Evolutionary conservation across 2,329 filamentous ascomycete genomes (phyloP), one percentile per base, ranked within the genome.

Genomic region (Aspergillus terreus): DNA sequence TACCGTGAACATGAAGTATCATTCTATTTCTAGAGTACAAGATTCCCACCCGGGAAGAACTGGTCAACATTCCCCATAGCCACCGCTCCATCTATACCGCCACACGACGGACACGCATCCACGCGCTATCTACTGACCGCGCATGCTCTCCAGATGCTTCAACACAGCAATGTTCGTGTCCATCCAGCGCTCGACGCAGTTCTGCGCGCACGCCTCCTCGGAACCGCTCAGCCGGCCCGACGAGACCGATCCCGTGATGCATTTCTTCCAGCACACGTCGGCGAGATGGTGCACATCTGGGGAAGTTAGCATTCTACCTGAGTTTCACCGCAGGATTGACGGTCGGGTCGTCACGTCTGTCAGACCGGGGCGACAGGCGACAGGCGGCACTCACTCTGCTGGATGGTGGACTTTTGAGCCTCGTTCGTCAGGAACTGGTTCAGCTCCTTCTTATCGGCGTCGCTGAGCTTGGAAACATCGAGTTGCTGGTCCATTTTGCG

Each of bases 191-290:
- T 96, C 89, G 51, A 97, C 91, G 67, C 94, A 99, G 78, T 96
- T 96, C 70, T 85, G 79, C 70, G 96, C 82, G 72, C 94, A 99
- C 7, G 78, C 75, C 76, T 94, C 86, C 76, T 99, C 94, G 55
- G 74, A 77, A 64, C 80, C 82, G 60, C 95, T 90, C 60, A 99
- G 78, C 63, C 84, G 82, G 25, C 84, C 82, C 55, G 79, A 82
- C 61, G 85, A 85, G 69, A 96, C 86, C 52, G 79, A 80, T 49
- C 84, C 78, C 7, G 88, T 87, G 55, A 96, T 79, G 78, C 94
- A 99, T 77, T 96, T 97, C 69, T 86, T 90, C 85, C 92, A 99
- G 82, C 94, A 99, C 54, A 88, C 82, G 64, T 94, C 87, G 41
- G 83, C 84, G 33, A 87, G 75, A 59, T 75, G 74, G 71, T 87